Evolutionary conservation across 441 rosid species (phyloP).

Genomic region (Cnidoscolus chayamansa): DNA sequence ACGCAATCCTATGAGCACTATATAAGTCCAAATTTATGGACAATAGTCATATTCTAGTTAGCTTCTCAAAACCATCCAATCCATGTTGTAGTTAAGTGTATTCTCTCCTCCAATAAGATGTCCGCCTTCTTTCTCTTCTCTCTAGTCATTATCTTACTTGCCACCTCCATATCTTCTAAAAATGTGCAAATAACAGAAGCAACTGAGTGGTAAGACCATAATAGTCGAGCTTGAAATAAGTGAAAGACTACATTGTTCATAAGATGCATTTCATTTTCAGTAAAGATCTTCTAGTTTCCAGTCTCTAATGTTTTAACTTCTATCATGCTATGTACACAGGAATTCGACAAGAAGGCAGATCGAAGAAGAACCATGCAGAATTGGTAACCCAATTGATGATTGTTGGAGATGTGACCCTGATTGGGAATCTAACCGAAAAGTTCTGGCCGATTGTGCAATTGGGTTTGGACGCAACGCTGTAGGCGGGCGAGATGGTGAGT

Average conservation of each 20-base stretch:
- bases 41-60: background rate
- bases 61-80: background rate
- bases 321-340: conserved; percentile 25
- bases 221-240: background rate
- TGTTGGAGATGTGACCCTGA: conserved; percentile 80
- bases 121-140: background rate
- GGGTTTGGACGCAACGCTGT: conserved; percentile 76
- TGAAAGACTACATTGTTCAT: background rate
- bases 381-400: conserved; percentile 79
- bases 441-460: conserved; percentile 69
- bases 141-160: conserved; percentile 11
- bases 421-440: conserved; percentile 69
- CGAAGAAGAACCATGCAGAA: conserved; percentile 55
- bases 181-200: conserved; percentile 21
- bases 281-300: background rate
- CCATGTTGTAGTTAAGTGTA: background rate
- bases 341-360: conserved; percentile 42
- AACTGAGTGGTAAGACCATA: conserved; percentile 23
- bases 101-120: background rate
- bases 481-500: conserved; percentile 68
- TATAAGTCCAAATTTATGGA: conserved; percentile 3
- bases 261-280: background rate
- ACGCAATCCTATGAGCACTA: background rate
- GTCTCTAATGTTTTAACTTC: background rate
- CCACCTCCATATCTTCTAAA: conserved; percentile 17